Percentiles rank a stretch among this genome's conserved stretches.
Conservation (phyloP, 2,329 filamentous ascomycete species). For the Fusarium sp. region DNA sequence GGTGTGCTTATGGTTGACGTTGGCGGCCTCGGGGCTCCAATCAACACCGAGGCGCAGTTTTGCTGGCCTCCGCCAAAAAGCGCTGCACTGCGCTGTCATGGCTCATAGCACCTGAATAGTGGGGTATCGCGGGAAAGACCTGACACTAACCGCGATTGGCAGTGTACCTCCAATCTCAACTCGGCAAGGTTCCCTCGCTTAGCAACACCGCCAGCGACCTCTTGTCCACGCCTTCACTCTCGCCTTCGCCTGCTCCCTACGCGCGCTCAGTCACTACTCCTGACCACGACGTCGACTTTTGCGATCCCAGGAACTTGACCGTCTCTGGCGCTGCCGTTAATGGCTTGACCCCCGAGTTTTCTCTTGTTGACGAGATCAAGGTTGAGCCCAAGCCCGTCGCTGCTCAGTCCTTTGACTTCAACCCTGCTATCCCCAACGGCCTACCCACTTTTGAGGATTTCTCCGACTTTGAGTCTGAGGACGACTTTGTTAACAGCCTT, state of each 20-base stretch:
- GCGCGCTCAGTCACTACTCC: conserved; percentile 72
- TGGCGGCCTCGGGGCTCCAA: conserved; percentile 33
- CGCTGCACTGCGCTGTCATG: conserved; percentile 35
- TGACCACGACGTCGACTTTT: conserved; percentile 84
- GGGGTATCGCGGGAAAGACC: conserved; percentile 36
- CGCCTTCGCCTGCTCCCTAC: conserved; percentile 86
- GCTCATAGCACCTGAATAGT: conserved; percentile 34
- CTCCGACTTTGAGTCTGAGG: conserved; percentile 90
- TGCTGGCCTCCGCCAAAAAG: not conserved
- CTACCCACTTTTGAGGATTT: conserved; percentile 85
- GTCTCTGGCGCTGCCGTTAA: conserved; percentile 67
- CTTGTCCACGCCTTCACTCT: conserved; percentile 83
- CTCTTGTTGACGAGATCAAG: conserved; percentile 71
- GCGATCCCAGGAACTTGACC: conserved; percentile 90
- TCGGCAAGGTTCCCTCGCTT: conserved; percentile 67
- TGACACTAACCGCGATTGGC: conserved; percentile 52
- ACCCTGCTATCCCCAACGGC: conserved; percentile 62
- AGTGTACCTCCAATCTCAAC: conserved; percentile 64
- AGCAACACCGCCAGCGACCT: conserved; percentile 75
- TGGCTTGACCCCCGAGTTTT: conserved; percentile 70
- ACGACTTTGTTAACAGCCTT: conserved; percentile 80
- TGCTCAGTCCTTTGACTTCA: conserved; percentile 64
- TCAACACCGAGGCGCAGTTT: conserved; percentile 28
- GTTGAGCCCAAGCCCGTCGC: conserved; percentile 62
- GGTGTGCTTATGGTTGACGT: conserved; percentile 23